A percentile compares a stretch with the other conserved stretches of the same genome.
Evolutionary conservation across 192 early-diverging fungal genomes (phyloP).

Genomic region (Phlyctochytrium planicorne): DNA sequence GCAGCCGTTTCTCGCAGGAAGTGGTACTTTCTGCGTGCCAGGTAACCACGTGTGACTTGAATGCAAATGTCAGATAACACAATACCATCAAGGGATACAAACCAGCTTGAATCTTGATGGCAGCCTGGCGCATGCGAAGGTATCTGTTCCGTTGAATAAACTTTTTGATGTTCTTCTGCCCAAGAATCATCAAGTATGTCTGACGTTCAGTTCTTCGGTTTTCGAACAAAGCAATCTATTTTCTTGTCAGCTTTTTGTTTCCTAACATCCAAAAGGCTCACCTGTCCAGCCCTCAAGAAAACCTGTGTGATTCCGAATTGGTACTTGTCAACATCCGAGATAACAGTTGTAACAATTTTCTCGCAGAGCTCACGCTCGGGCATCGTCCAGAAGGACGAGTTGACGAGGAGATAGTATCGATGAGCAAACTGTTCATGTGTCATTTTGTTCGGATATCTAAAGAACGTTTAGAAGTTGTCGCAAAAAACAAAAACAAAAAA

Average conservation of each 20-base stretch:
- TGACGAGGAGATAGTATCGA: slow-evolving; percentile 42
- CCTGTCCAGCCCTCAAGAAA: slow-evolving; percentile 95
- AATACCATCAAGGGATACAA: too few species aligned
- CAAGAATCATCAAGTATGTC: slow-evolving; percentile 70
- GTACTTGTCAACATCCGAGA: slow-evolving; percentile 82
- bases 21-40: too few species aligned
- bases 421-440: slow-evolving; percentile 80
- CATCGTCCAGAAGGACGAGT: slow-evolving; percentile 9
- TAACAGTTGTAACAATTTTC: slow-evolving; percentile 69
- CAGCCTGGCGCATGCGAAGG: slow-evolving; percentile 56
- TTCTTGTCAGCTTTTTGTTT: not conserved
- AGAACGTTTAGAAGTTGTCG: not conserved
- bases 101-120: slow-evolving; percentile 66
- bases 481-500: not conserved
- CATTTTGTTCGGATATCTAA: slow-evolving; percentile 78
- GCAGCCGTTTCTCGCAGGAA: slow-evolving; percentile 50
- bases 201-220: slow-evolving; percentile 84
- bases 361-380: slow-evolving; percentile 50
- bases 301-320: slow-evolving; percentile 94
- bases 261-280: slow-evolving; percentile 1
- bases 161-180: slow-evolving; percentile 83
- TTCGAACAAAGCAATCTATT: slow-evolving; percentile 75
- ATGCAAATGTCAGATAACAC: too few species aligned
- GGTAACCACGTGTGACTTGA: too few species aligned
- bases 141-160: slow-evolving; percentile 52